Conservation (phyloP, 2,329 filamentous ascomycete genomes). For the Fusarium austroafricanum region DNA sequence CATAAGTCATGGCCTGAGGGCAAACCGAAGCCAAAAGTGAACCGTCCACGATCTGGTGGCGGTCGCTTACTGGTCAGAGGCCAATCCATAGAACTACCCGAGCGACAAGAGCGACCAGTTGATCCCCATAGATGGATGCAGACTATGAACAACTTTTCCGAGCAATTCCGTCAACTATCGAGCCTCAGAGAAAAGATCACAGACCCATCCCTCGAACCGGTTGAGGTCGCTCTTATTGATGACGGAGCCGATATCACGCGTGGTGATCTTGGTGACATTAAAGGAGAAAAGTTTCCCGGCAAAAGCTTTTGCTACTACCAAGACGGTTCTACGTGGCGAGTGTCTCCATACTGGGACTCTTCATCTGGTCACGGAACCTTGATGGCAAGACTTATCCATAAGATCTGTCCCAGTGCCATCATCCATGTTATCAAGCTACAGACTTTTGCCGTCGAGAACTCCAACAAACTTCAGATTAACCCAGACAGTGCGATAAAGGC, state of each 20-base stretch:
- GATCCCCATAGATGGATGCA: background rate
- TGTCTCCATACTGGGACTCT: background rate
- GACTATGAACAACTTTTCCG: background rate
- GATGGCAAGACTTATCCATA: background rate
- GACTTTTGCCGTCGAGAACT: background rate
- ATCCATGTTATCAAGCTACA: constrained; percentile 3
- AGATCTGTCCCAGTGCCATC: background rate
- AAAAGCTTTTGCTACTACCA: background rate
- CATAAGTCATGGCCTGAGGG: background rate
- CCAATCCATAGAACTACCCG: background rate
- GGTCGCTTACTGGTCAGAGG: background rate
- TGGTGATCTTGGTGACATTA: background rate
- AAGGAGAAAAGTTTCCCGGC: background rate
- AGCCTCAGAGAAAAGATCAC: background rate
- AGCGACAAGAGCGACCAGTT: background rate
- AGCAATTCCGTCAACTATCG: background rate
- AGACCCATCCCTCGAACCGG: background rate
- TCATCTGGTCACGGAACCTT: background rate
- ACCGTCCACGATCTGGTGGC: background rate
- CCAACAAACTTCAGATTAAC: background rate
- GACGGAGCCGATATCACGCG: background rate
- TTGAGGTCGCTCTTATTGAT: background rate
- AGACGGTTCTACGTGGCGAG: background rate
- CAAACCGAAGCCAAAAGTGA: background rate
- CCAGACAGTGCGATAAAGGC: background rate